Conservation (phyloP, 805 yeast species). For the Hanseniaspora jakobsenii region DNA sequence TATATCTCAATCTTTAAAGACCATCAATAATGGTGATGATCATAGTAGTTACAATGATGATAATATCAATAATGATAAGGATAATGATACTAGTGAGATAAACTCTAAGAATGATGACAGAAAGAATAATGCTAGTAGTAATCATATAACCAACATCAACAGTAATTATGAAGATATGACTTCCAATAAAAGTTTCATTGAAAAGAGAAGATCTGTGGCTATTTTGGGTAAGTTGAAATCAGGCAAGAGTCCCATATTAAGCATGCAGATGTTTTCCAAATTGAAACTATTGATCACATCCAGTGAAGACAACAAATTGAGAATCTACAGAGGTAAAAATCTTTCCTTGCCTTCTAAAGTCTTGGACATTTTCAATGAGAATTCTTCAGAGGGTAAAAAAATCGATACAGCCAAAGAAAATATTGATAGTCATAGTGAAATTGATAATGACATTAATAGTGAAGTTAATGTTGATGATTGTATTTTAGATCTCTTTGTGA, state of each 20-base stretch:
- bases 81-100: too few species aligned
- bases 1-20: too few species aligned
- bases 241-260: neutral
- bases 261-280: conserved; percentile 10
- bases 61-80: too few species aligned
- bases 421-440: too few species aligned
- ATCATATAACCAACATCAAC: too few species aligned
- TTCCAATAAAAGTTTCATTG: neutral
- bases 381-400: too few species aligned
- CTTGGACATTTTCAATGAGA: neutral
- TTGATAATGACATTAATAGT: too few species aligned
- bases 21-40: too few species aligned
- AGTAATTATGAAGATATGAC: too few species aligned
- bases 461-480: neutral
- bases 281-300: conserved; percentile 52
- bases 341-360: neutral
- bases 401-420: too few species aligned
- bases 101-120: neutral
- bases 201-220: neutral
- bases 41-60: too few species aligned
- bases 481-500: conserved; percentile 5
- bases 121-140: neutral
- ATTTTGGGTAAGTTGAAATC: conserved; percentile 3
- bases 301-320: conserved; percentile 62
- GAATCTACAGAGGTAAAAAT: conserved; percentile 55